Conservation (phyloP, 805 yeast genomes). For the Wickerhamomyces sydowiorum region DNA sequence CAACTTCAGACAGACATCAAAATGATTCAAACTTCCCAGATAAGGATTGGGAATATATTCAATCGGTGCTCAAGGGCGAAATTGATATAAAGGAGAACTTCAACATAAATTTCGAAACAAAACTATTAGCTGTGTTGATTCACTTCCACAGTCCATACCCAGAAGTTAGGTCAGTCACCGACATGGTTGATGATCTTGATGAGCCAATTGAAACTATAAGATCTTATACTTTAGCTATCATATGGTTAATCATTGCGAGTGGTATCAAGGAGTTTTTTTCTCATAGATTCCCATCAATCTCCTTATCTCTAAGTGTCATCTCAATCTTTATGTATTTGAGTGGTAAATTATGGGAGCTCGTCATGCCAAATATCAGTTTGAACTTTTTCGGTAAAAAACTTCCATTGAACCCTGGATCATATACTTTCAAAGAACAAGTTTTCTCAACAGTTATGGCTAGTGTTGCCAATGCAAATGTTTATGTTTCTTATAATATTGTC, state of each 20-base stretch:
- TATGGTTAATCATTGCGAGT: constrained; percentile 47
- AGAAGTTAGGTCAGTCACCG: constrained; percentile 34
- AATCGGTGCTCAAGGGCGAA: constrained; percentile 14
- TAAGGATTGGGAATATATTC: constrained; percentile 18
- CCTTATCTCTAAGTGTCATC: constrained; percentile 35
- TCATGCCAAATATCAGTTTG: constrained; percentile 42
- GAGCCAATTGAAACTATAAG: constrained; percentile 18
- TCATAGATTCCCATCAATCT: constrained; percentile 47
- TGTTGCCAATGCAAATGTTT: constrained; percentile 28
- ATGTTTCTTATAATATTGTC: constrained; percentile 33
- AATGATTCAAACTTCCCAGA: constrained; percentile 28
- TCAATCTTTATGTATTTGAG: constrained; percentile 41
- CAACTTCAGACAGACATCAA: constrained; percentile 20
- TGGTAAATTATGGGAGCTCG: constrained; percentile 34
- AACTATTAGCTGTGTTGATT: constrained; percentile 37
- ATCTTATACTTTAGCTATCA: constrained; percentile 15
- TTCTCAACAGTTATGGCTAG: constrained; percentile 43
- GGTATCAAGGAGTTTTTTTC: constrained; percentile 52
- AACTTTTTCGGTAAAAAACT: constrained; percentile 31
- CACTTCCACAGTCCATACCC: constrained; percentile 35
- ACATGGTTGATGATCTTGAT: constrained; percentile 31
- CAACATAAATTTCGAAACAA: constrained; percentile 28
- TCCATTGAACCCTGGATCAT: constrained; percentile 57
- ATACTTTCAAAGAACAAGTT: constrained; percentile 63
- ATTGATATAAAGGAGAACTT: constrained; percentile 12